Conservation (phyloP, 441 rosid species). For the Flueggea neowawraea region DNA sequence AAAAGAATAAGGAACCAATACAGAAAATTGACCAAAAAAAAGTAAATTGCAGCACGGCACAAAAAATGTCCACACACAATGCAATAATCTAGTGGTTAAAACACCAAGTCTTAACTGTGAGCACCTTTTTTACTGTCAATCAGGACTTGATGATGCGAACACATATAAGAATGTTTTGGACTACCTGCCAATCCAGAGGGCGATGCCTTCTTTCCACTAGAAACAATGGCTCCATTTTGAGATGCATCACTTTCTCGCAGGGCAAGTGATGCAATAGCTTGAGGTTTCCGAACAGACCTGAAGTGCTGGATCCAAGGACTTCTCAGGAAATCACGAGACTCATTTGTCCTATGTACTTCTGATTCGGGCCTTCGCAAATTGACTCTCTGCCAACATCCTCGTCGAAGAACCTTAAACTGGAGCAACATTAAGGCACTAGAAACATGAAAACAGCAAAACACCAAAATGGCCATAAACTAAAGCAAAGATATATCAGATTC, state of each 20-base stretch:
- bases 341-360: constrained; percentile 16
- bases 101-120: constrained; percentile 5
- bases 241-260: constrained; percentile 23
- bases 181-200: constrained; percentile 20
- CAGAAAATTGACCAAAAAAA: constrained; percentile 5
- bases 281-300: constrained; percentile 26
- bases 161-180: constrained; percentile 15
- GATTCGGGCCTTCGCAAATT: constrained; percentile 31
- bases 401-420: constrained; percentile 55
- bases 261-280: constrained; percentile 25
- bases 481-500: constrained; percentile 1
- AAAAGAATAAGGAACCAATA: not conserved
- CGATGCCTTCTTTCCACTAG: constrained; percentile 23
- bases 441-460: constrained; percentile 2
- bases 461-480: not conserved
- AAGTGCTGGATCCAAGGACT: constrained; percentile 58
- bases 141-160: constrained; percentile 14
- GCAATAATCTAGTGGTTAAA: not conserved
- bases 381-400: constrained; percentile 53
- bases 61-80: too few relatives aligned
- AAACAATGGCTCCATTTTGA: constrained; percentile 14
- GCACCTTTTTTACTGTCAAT: constrained; percentile 28
- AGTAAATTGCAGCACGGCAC: constrained; percentile 4
- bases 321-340: constrained; percentile 18
- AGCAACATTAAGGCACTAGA: constrained; percentile 8